Evolutionary conservation across 2,329 filamentous ascomycete species (phyloP).

Genomic region (Mycosphaerella sp.): DNA sequence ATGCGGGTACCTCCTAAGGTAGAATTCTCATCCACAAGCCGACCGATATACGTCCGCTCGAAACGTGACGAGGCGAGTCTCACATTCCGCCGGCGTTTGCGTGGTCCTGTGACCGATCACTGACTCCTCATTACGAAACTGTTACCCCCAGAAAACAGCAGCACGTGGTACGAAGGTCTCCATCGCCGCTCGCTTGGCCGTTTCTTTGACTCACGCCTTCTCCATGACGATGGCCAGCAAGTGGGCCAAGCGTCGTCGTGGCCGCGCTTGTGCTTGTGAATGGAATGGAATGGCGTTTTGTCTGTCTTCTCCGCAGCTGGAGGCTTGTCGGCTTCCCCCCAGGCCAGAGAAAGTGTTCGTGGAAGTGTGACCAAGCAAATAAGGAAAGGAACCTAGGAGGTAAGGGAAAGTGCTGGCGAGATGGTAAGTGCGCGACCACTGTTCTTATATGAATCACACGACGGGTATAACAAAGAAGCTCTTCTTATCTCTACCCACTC

Average conservation of each 20-base stretch:
- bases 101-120: background rate
- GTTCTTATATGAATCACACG: slow-evolving; percentile 8
- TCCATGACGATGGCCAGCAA: slow-evolving; percentile 5
- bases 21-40: background rate
- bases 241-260: background rate
- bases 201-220: slow-evolving; percentile 12
- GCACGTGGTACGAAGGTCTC: slow-evolving; percentile 8
- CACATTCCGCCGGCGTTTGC: background rate
- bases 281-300: background rate
- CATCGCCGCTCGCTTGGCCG: background rate
- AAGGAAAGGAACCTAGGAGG: too few species aligned
- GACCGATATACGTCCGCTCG: background rate
- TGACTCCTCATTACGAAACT: slow-evolving; percentile 7
- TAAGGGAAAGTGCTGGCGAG: background rate
- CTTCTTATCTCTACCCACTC: slow-evolving; percentile 21
- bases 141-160: slow-evolving; percentile 11
- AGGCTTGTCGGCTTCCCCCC: background rate
- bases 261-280: background rate
- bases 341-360: slow-evolving; percentile 8
- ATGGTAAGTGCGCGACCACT: background rate
- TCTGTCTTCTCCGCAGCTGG: slow-evolving; percentile 7
- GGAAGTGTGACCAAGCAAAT: background rate
- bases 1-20: too few species aligned
- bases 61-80: background rate
- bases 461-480: slow-evolving; percentile 8